Evolutionary conservation across 2,329 filamentous ascomycete species (phyloP).

Genomic region (Pyrenophora tritici-repentis): DNA sequence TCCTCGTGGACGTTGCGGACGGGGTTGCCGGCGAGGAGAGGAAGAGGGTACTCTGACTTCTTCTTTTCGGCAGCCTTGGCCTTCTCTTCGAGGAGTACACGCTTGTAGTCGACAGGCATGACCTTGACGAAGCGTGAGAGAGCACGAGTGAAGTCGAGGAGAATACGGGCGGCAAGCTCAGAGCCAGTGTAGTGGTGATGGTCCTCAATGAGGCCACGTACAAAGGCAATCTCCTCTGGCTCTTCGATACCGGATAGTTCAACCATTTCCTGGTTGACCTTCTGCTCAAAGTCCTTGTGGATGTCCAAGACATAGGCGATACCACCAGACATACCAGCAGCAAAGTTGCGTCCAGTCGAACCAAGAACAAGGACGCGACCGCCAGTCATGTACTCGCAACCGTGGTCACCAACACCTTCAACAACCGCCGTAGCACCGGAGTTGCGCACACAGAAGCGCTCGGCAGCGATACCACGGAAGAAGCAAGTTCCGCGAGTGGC

Average conservation of each 20-base stretch:
- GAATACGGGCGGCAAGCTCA: slow-evolving; percentile 86
- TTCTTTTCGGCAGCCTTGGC: slow-evolving; percentile 84
- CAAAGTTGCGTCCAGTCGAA: slow-evolving; percentile 92
- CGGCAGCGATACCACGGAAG: slow-evolving; percentile 95
- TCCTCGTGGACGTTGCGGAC: slow-evolving; percentile 60
- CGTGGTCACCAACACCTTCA: slow-evolving; percentile 93
- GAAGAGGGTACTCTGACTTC: slow-evolving; percentile 80
- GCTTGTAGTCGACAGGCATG: slow-evolving; percentile 93
- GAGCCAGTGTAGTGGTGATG: slow-evolving; percentile 98
- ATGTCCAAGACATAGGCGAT: slow-evolving; percentile 94
- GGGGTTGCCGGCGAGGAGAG: slow-evolving; percentile 71
- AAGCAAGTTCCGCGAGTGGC: slow-evolving; percentile 89
- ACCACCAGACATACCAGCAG: slow-evolving; percentile 97
- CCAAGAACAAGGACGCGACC: slow-evolving; percentile 87
- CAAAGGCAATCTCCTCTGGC: slow-evolving; percentile 83
- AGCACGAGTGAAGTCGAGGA: slow-evolving; percentile 93
- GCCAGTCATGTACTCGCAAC: slow-evolving; percentile 99
- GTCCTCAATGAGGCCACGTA: slow-evolving; percentile 91
- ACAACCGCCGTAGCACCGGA: slow-evolving; percentile 95
- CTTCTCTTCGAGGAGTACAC: slow-evolving; percentile 83
- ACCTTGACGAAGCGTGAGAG: slow-evolving; percentile 92
- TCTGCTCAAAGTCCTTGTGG: slow-evolving; percentile 84
- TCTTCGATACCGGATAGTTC: slow-evolving; percentile 85
- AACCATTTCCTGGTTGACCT: slow-evolving; percentile 98
- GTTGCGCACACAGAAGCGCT: slow-evolving; percentile 96